Conservation (phyloP, 108 stramenopile genomes). For the Nannochloropsis gaditana region DNA sequence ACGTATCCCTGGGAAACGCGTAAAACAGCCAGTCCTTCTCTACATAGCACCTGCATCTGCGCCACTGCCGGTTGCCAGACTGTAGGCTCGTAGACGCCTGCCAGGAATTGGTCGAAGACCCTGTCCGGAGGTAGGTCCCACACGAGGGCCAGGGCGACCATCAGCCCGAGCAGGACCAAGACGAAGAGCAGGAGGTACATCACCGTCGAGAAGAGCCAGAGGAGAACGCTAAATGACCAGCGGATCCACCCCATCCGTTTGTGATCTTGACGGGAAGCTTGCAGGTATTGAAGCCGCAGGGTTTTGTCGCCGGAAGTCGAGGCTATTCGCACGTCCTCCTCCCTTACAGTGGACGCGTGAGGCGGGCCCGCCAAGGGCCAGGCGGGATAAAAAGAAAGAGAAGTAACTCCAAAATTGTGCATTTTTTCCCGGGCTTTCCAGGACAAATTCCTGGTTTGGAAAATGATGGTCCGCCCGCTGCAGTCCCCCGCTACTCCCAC, state of each 20-base stretch:
- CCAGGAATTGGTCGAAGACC: not conserved
- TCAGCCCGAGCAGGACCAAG: not conserved
- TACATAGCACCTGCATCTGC: not conserved
- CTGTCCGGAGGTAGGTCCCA: not conserved
- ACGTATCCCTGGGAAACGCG: not conserved
- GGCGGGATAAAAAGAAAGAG: not conserved
- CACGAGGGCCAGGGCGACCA: not conserved
- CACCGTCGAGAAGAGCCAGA: not conserved
- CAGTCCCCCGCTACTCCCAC: not conserved
- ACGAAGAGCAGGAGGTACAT: not conserved
- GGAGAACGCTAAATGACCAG: not conserved
- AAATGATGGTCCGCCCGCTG: slow-evolving; percentile 5
- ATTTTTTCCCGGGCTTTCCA: not conserved
- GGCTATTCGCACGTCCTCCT: slow-evolving; percentile 4
- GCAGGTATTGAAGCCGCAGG: not conserved
- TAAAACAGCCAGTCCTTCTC: not conserved
- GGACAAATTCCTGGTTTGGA: not conserved
- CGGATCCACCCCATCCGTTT: not conserved
- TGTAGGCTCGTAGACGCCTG: not conserved
- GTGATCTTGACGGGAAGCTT: not conserved
- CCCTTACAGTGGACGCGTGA: not conserved
- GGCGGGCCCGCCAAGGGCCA: not conserved
- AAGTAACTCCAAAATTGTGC: slow-evolving; percentile 1
- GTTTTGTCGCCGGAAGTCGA: not conserved
- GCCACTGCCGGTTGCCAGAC: not conserved